A percentile compares a stretch with the other conserved stretches of the same genome.
These are phyloP conservation scores for Sedum album DNA, from an alignment of 164 flowering plant species.

Conservation along the genomic window DNA sequence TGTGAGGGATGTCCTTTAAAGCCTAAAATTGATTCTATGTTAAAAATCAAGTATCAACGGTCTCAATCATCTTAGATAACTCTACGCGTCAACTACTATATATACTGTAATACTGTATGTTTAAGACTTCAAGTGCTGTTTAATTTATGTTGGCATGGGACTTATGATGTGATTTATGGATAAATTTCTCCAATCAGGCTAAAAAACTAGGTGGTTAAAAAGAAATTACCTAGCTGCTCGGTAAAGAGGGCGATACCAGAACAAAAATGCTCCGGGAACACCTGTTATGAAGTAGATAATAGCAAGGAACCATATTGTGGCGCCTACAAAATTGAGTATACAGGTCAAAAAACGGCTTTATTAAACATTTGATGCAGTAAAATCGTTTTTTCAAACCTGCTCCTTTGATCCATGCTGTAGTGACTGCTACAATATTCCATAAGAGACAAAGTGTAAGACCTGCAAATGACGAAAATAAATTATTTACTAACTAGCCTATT, in stretches of 20 bases:
- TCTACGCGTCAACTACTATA: background rate
- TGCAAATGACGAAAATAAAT: conserved; percentile 18
- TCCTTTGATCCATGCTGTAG: conserved; percentile 84
- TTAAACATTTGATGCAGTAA: background rate
- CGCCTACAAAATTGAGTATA: conserved; percentile 33
- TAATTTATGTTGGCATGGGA: background rate
- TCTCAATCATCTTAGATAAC: background rate
- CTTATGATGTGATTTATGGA: background rate
- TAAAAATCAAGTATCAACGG: background rate
- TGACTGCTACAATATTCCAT: conserved; percentile 87
- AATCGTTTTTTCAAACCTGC: conserved; percentile 42
- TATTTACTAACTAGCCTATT: background rate
- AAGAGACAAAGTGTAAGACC: conserved; percentile 52
- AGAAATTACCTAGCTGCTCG: conserved; percentile 77
- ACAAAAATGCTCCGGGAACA: conserved; percentile 85
- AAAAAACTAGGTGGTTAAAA: background rate
- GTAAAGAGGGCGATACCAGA: conserved; percentile 98
- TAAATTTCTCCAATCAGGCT: too few species aligned
- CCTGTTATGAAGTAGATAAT: conserved; percentile 87
- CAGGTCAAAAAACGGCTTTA: background rate
- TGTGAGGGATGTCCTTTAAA: background rate
- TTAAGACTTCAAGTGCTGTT: background rate
- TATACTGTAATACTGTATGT: background rate
- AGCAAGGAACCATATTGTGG: conserved; percentile 89
- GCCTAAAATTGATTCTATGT: background rate